Evolutionary conservation across 805 yeast species (phyloP).

Genomic region (Metschnikowia kunwiensis): DNA sequence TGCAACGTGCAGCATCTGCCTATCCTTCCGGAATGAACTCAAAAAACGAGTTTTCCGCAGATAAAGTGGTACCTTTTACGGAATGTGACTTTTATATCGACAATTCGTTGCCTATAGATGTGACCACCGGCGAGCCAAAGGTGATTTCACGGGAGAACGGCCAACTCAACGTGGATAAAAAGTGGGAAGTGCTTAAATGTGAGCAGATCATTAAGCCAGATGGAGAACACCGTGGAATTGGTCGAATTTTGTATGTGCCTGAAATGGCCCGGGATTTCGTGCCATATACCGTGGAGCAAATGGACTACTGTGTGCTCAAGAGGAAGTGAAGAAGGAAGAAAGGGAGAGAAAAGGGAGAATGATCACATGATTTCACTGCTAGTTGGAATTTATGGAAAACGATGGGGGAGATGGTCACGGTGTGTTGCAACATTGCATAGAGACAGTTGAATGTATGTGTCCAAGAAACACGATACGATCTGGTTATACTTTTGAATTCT

Average conservation of each 20-base stretch:
- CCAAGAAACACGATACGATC: no score
- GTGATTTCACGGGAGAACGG: slow-evolving; percentile 9
- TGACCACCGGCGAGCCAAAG: slow-evolving; percentile 39
- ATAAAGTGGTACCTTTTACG: slow-evolving; percentile 47
- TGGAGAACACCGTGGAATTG: slow-evolving; percentile 50
- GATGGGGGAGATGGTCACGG: no score
- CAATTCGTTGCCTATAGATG: slow-evolving; percentile 47
- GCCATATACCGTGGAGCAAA: slow-evolving; percentile 40
- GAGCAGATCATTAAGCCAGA: slow-evolving; percentile 51
- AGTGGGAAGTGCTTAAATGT: slow-evolving; percentile 52
- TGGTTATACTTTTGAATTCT: no score
- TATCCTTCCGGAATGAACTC: slow-evolving; percentile 73
- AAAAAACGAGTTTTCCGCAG: slow-evolving; percentile 59
- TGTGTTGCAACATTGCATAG: no score
- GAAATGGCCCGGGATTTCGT: slow-evolving; percentile 20
- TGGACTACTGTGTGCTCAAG: slow-evolving; percentile 47
- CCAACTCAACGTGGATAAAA: slow-evolving; percentile 20
- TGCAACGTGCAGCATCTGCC: slow-evolving; percentile 36
- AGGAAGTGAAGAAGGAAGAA: neutral
- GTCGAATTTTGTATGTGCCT: slow-evolving; percentile 55
- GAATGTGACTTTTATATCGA: slow-evolving; percentile 74
- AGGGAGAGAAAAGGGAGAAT: no score
- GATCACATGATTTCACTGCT: no score
- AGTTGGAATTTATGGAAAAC: no score
- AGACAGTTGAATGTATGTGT: no score